A percentile compares a stretch with the other conserved stretches of the same genome.
Conservation (phyloP, 768 basidiomycete species). For the Kwoniella mangroviensis region DNA sequence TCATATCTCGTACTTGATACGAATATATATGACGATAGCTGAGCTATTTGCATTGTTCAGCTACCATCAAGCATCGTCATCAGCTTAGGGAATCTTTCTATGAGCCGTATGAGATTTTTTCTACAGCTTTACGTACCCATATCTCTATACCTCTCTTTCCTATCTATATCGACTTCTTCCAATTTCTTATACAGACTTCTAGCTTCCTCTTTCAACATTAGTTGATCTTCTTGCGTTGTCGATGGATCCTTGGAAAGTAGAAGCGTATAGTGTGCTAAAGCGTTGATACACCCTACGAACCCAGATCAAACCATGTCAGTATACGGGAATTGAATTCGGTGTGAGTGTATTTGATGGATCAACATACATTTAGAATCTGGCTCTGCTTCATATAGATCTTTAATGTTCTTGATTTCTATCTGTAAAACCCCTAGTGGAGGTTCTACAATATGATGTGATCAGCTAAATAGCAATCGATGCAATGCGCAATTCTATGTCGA, state of each 20-base stretch:
- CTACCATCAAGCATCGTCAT: not conserved
- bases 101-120: too few species aligned
- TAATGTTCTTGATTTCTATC: slow-evolving; percentile 76
- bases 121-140: slow-evolving; percentile 33
- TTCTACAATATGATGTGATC: slow-evolving; percentile 44
- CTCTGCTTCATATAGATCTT: slow-evolving; percentile 83
- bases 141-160: slow-evolving; percentile 68
- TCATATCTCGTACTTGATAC: too few species aligned
- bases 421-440: slow-evolving; percentile 68
- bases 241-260: slow-evolving; percentile 65
- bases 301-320: not conserved
- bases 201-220: slow-evolving; percentile 60
- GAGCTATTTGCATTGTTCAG: slow-evolving; percentile 1
- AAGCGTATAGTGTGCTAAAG: slow-evolving; percentile 79
- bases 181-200: slow-evolving; percentile 64
- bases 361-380: slow-evolving; percentile 94
- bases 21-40: not conserved
- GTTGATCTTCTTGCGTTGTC: slow-evolving; percentile 6
- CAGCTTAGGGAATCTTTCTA: not conserved
- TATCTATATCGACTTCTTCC: slow-evolving; percentile 66
- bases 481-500: too few species aligned
- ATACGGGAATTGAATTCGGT: too few species aligned
- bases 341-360: too few species aligned
- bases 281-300: slow-evolving; percentile 86
- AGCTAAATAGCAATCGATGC: too few species aligned